Base-by-base conservation (phyloP, 345 rosid genomes). In the Crucihimalaya himalaica region DNA sequence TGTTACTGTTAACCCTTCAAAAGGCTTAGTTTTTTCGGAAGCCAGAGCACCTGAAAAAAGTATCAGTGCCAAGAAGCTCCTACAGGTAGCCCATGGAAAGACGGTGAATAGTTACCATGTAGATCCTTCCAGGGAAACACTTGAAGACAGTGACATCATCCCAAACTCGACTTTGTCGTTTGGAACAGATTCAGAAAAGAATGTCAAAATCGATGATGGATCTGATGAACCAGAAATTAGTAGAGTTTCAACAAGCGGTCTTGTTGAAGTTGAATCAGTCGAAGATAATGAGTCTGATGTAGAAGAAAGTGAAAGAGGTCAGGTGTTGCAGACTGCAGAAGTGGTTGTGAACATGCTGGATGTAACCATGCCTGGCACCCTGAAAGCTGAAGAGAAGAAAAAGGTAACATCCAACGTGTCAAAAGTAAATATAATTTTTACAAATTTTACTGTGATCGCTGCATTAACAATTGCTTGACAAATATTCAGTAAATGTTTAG, bases 331-430 rank as follows among this genome's bases (percentile, higher is more conserved):
- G 79, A 84, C 97, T 74, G 78, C 97, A 43, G 79, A 86, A 79
- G 81, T 91, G 45, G 91, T 89, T 67, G 77, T 91, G 88, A 89
- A 86, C 60, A 88, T 94, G 88, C 91, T 94, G 74, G 96, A 94
- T 82, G 78, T 59, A 78, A 84, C 89, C 45, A 84, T 86, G 88
- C 97, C 98, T 65, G 89, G 86, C 70, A 76, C 80, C 73, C 77
- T 94, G 56, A 77, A 82, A 73, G 87, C 83, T 80, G 89, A 87
- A 64, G 76, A 88, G 70, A 89, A 87, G 82, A 83, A 79, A 75
- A 89, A 89, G 97, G 98, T 91, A 83, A 68, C 64, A 68, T 31
- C 52, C 32, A 51, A 31, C 51, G 11, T 66, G 48, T 55, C 50
- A 65, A 39, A 31, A 53, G 10, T 19, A 23, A 72, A 18, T 18